phyloP scores from a whole-genome alignment of 768 basidiomycete genomes.

The Mrakia gelida region DNA sequence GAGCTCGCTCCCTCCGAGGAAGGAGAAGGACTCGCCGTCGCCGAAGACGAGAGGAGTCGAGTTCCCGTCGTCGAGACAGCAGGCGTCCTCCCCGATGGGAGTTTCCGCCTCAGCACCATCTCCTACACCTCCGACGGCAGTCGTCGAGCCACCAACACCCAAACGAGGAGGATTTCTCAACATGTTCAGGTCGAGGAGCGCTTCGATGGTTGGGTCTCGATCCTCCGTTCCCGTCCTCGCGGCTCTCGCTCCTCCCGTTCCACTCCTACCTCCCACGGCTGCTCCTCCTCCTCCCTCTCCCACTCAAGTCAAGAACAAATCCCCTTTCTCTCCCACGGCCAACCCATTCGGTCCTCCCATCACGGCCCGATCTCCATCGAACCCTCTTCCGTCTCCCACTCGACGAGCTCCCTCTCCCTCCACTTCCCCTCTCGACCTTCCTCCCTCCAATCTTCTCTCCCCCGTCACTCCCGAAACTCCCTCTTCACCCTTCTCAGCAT shows the following conservation, averaged over 20 bases:
- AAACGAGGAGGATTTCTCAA: conserved; percentile 10
- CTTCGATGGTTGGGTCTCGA: neutral
- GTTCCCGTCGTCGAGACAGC: neutral
- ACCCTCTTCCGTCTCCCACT: neutral
- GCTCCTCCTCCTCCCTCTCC: neutral
- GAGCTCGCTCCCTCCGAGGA: neutral
- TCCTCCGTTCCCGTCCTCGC: neutral
- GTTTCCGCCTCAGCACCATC: neutral
- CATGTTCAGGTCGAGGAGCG: conserved; percentile 5
- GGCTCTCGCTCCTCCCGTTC: neutral
- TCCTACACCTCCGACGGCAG: neutral
- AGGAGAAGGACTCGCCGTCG: neutral
- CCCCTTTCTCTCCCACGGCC: neutral
- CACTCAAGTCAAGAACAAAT: neutral
- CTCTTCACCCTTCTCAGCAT: neutral
- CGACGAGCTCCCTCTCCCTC: neutral
- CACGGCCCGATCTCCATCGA: neutral
- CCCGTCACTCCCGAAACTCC: neutral
- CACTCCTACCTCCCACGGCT: neutral
- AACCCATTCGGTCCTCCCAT: neutral
- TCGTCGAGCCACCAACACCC: conserved; percentile 11
- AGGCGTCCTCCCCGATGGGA: neutral
- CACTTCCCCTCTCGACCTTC: neutral
- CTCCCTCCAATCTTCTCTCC: neutral
- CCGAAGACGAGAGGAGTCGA: neutral